Evolutionary conservation across 345 rosid species (phyloP).

Genomic region (Salix suchowensis): DNA sequence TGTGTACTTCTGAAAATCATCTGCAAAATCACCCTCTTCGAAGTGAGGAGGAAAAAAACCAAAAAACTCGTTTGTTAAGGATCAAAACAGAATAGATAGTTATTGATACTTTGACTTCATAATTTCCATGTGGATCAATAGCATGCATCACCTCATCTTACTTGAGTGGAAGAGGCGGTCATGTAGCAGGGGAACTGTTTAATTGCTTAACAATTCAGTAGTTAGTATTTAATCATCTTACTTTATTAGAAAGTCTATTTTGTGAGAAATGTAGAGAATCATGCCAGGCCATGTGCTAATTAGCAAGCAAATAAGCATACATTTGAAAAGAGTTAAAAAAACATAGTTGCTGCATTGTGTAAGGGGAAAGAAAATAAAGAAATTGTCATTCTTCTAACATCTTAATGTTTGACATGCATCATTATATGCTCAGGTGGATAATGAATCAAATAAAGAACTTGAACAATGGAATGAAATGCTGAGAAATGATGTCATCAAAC

Average conservation of each 20-base stretch:
- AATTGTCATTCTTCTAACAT: not conserved
- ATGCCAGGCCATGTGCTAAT: not conserved
- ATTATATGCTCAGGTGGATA: conserved; percentile 54
- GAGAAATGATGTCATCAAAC: conserved; percentile 73
- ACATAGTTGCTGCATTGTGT: not conserved
- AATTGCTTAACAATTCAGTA: not conserved
- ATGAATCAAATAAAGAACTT: conserved; percentile 80
- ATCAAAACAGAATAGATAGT: not conserved
- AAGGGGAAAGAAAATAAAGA: not conserved
- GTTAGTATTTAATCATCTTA: not conserved
- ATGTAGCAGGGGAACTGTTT: not conserved
- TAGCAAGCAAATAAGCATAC: not conserved
- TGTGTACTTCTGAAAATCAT: not conserved
- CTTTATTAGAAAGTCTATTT: not conserved
- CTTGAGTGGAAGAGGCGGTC: not conserved
- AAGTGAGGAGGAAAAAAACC: not conserved
- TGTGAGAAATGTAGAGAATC: not conserved
- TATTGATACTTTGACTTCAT: not conserved
- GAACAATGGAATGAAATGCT: conserved; percentile 97
- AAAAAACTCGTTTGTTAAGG: not conserved
- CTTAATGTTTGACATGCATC: not conserved
- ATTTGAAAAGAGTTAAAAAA: not conserved
- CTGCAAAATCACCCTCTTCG: not conserved
- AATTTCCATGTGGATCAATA: not conserved
- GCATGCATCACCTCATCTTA: not conserved